phyloP scores from a whole-genome alignment of 176 grass and related monocot species.

The Cocos nucifera region DNA sequence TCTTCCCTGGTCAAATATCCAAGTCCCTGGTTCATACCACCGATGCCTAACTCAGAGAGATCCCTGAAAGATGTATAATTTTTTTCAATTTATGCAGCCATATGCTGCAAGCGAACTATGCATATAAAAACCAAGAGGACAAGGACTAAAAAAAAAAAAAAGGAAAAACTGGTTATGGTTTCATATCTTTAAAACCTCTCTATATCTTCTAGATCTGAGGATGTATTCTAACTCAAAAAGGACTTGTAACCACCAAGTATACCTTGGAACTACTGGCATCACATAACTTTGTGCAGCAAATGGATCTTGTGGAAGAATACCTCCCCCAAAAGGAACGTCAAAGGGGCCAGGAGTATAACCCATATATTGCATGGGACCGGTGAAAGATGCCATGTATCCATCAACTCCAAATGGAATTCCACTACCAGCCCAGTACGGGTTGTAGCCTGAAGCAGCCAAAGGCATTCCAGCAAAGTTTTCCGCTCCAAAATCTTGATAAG shows the following conservation, averaged over 20 bases:
- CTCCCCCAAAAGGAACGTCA: slow-evolving; percentile 50
- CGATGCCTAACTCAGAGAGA: slow-evolving; percentile 73
- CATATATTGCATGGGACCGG: slow-evolving; percentile 72
- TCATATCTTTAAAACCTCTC: not conserved
- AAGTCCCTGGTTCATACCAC: slow-evolving; percentile 67
- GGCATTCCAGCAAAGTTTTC: slow-evolving; percentile 80
- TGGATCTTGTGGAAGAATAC: slow-evolving; percentile 68
- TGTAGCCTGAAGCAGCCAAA: slow-evolving; percentile 54
- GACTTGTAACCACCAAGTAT: slow-evolving; percentile 5
- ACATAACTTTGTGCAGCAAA: slow-evolving; percentile 78
- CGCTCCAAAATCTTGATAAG: slow-evolving; percentile 63
- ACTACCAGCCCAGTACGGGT: slow-evolving; percentile 66
- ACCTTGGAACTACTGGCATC: slow-evolving; percentile 85
- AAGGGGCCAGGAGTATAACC: slow-evolving; percentile 71
- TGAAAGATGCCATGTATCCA: slow-evolving; percentile 61
- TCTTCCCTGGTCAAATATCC: slow-evolving; percentile 59
- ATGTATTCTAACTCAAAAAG: no score
- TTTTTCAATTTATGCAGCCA: not conserved
- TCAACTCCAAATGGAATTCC: slow-evolving; percentile 68
- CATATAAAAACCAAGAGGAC: not conserved
- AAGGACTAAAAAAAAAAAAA: not conserved
- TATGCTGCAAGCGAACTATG: not conserved
- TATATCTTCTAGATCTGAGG: not conserved
- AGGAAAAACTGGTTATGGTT: no score
- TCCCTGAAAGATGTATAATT: slow-evolving; percentile 40